Base-by-base conservation (phyloP, 75 land plant species). In the Sequoiadendron giganteum region DNA sequence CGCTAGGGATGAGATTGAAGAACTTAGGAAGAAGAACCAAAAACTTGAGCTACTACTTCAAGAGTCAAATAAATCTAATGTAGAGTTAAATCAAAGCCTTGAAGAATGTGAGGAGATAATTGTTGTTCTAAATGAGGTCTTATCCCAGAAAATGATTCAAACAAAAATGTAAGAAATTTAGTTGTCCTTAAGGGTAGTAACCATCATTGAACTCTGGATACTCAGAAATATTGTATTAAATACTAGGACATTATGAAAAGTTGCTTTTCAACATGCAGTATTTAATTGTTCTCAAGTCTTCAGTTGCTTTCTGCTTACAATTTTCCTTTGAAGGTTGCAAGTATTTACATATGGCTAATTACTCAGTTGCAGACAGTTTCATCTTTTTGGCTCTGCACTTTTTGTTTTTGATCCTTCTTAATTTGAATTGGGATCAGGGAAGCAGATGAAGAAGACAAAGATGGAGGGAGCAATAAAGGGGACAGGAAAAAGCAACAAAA, bases 371-470 rank as follows among this genome's bases (percentile, higher is more conserved):
- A 70, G 77, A 25, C 58, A 32, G 61, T 82, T 61, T 6, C 25
- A 87, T n/a, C 80, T 32, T 14, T 11, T 89, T 86, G 65, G 76
- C 87, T 54, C 1, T 89, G 45, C 54, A 10, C 43, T 47, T 87
- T 38, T 61, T 65, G 19, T 73, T 78, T 52, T 32, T 89, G 65
- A 43, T 65, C 14, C 75, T 70, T 49, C 48, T 84, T 75, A 25
- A 84, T 5, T 36, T 45, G 36, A 34, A 65, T 56, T 87, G 86
- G n/a, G 86, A 86, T 32, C 84, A 97, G 99, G 99, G 99, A 96
- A 77, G 84, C 93, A 40, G 99, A 98, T 87, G 94, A 94, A 75
- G 85, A 87, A 42, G 97, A 97, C 15, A 94, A 92, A 82, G 95
- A 94, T 68, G 91, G 86, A 55, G 79, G 88, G 39, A 88, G 84